Percentiles rank a stretch among this genome's conserved stretches.
Conservation (phyloP, 306 rosid genomes). For the Inga laurina region DNA sequence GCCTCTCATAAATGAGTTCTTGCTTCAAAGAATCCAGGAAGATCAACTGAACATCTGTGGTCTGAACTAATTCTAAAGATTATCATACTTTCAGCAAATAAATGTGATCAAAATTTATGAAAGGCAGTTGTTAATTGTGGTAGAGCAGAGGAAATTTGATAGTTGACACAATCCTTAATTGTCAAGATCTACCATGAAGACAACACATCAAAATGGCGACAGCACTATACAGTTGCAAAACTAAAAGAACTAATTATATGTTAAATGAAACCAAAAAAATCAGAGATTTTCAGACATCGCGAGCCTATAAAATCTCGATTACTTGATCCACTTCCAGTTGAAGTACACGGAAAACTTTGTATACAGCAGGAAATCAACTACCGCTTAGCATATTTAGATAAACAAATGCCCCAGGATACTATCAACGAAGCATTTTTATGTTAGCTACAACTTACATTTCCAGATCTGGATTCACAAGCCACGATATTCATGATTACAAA, state of each 20-base stretch:
- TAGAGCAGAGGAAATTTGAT: background rate
- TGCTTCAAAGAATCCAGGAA: background rate
- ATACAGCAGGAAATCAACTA: background rate
- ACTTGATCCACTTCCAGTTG: background rate
- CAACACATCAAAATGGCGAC: background rate
- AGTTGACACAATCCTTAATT: background rate
- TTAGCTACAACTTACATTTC: background rate
- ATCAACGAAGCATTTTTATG: background rate
- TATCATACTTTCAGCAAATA: background rate
- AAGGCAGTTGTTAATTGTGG: background rate
- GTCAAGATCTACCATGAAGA: background rate
- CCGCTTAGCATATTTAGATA: background rate
- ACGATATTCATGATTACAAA: background rate
- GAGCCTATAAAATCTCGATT: background rate
- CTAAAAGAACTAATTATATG: background rate
- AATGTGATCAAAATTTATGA: background rate
- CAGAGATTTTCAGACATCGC: background rate
- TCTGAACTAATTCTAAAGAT: background rate
- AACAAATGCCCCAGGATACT: background rate
- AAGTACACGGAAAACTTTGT: background rate
- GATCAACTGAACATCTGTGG: background rate
- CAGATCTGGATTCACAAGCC: slow-evolving; percentile 1
- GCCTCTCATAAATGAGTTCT: background rate
- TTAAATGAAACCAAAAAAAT: no score
- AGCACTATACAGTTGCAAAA: background rate